Base-by-base conservation (phyloP, 2,329 filamentous ascomycete genomes). In the Xylaria sp. region DNA sequence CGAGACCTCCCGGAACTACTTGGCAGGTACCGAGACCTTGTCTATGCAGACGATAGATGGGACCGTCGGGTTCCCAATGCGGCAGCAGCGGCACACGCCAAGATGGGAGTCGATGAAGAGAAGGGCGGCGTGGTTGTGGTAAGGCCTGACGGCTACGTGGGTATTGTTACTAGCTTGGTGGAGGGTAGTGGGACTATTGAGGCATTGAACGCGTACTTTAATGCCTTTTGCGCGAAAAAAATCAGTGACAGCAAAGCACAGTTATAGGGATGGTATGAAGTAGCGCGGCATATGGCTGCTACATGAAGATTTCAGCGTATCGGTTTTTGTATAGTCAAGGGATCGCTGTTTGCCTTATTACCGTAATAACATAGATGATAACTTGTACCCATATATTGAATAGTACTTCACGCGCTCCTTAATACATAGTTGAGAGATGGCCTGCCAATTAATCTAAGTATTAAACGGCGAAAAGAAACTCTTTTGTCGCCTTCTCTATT, bases 91-190 rank as follows among this genome's bases (percentile, higher is more conserved):
- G 93, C 93, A 5, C 94, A 97, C 79, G 89, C 90, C 47, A 97
- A 97, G 85, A 91, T 97, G 85, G 94, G 94, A 0, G 78, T 97
- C 29, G 86, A 91, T 70, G 83, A 90, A 74, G 88, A 92, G 68
- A 85, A 82, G 68, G 93, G 93, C 11, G 93, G 91, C 63, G 87
- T 97, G 1, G 90, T 96, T 1, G 91, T 97, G 10, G 92, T 96
- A 7, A 83, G 94, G 50, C 94, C 94, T 0, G 94, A 97, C 78
- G 93, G 93, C 7, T 96, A 97, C 77, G 90, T 97, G 31, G 92
- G 91, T 25, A 86, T 92, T 68, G 91, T 94, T 3, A 87, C 92
- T 11, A 85, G 85, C 72, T 81, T 97, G 25, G 89, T 87, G 1
- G 90, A 95, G 78, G 94, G 94, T 0, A 87, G 81, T 64, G 92